phyloP scores from a whole-genome alignment of 345 rosid species.

The Bretschneidera sinensis region DNA sequence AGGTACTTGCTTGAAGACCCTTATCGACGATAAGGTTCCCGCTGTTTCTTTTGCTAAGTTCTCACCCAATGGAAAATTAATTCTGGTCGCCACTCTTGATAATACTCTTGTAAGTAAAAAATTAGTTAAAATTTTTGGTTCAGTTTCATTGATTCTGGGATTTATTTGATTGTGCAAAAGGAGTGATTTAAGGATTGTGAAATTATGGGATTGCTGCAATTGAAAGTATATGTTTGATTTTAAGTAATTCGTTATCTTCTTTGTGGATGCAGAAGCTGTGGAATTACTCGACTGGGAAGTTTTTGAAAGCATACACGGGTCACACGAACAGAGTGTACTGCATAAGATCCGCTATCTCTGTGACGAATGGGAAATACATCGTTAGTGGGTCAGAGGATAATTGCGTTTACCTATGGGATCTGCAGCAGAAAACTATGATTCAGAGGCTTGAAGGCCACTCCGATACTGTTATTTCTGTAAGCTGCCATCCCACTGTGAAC shows the following conservation, averaged over 20 bases:
- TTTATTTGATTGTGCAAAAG: background rate
- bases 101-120: slow-evolving; percentile 67
- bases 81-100: slow-evolving; percentile 85
- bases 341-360: slow-evolving; percentile 87
- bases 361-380: slow-evolving; percentile 86
- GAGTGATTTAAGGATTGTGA: too few species aligned
- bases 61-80: slow-evolving; percentile 89
- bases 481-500: slow-evolving; percentile 72
- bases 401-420: slow-evolving; percentile 90
- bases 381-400: slow-evolving; percentile 96
- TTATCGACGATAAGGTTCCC: slow-evolving; percentile 66
- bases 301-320: slow-evolving; percentile 74
- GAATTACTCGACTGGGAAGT: slow-evolving; percentile 85
- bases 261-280: slow-evolving; percentile 63
- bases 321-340: slow-evolving; percentile 78
- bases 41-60: slow-evolving; percentile 89
- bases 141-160: background rate
- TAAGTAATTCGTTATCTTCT: background rate
- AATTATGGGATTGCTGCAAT: too few species aligned
- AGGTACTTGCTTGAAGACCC: slow-evolving; percentile 72
- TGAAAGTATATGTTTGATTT: background rate
- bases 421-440: slow-evolving; percentile 72
- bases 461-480: slow-evolving; percentile 80
- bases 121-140: background rate
- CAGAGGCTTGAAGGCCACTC: slow-evolving; percentile 86